Conservation (phyloP, 805 yeast genomes). For the Saccharomycopsis sp. region DNA sequence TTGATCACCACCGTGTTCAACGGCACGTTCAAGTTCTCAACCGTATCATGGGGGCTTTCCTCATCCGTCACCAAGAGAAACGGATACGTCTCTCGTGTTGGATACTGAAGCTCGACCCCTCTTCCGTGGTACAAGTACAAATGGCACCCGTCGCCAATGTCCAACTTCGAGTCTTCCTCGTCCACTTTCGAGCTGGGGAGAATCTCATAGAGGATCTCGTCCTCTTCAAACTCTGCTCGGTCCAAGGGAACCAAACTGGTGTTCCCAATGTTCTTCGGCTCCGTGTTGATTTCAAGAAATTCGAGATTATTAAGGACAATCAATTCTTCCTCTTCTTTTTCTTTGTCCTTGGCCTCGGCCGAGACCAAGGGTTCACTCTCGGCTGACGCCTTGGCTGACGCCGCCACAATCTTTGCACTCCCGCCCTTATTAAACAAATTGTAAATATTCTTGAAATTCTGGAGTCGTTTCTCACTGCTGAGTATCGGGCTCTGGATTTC, state of each 20-base stretch:
- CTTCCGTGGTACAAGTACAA: slow-evolving; percentile 13
- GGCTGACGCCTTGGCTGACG: too few relatives aligned
- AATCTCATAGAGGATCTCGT: slow-evolving; percentile 9
- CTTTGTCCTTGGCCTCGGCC: too few relatives aligned
- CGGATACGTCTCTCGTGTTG: slow-evolving; percentile 13
- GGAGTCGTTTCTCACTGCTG: slow-evolving; percentile 1
- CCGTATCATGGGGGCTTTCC: too few relatives aligned
- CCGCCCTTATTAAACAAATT: slow-evolving; percentile 3
- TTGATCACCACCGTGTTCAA: neutral
- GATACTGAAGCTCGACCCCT: slow-evolving; percentile 5
- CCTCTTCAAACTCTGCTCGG: slow-evolving; percentile 4
- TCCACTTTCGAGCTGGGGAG: neutral
- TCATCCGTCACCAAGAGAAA: slow-evolving; percentile 11
- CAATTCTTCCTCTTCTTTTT: neutral
- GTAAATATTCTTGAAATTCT: slow-evolving; percentile 16
- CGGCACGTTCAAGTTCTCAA: too few relatives aligned
- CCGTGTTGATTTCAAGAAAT: slow-evolving; percentile 14
- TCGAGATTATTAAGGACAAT: slow-evolving; percentile 15
- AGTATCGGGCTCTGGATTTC: slow-evolving; percentile 16
- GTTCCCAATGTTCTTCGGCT: slow-evolving; percentile 6
- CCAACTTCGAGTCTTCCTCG: slow-evolving; percentile 10
- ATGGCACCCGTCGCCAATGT: slow-evolving; percentile 20
- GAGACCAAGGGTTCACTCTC: too few relatives aligned
- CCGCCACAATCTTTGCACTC: too few relatives aligned
- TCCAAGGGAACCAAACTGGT: slow-evolving; percentile 8